Base-by-base conservation (phyloP, 768 basidiomycete species). In the Lactarius hatsudake region DNA sequence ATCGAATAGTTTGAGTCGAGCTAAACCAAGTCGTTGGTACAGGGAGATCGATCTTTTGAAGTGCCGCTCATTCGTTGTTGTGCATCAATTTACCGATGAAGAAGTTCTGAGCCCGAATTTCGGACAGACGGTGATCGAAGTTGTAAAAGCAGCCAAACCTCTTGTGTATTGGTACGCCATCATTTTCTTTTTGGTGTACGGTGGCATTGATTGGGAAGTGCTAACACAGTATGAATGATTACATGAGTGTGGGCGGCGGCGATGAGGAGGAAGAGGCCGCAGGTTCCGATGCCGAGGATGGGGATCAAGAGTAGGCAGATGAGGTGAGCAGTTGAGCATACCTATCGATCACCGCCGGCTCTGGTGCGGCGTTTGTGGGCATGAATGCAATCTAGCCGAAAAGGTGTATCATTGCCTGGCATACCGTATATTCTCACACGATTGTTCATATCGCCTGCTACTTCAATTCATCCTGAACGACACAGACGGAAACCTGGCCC, bases 31-130 rank as follows among this genome's bases (percentile, higher is more conserved):
- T n/a, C n/a, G n/a, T n/a, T 18, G 20, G 28, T 10, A 32, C 67
- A 91, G 89, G 76, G 94, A 98, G 74, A 98, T 99, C 70, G 96
- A 96, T 75, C 78, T 98, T 59, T 78, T 99, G 68, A 93, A 92
- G 76, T 89, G 91, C 67, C 86, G 94, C 30, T 87, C 88, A 20
- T 86, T 93, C 40, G 87, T 83, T 2, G 92, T 96, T 2, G 74
- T 83, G 0, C 82, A 87, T 69, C 74, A 75, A 18, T 79, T 77
- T 62, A 69, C 74, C 8, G 83, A 84, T 68, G 76, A 79, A 17
- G 76, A 82, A 61, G 83, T 84, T 15, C 66, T 80, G 17, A 65
- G 72, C 8, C 74, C 75, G 2, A 75, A 77, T 56, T 84, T 84
- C 69, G 76, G 75, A 57, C 79, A 80, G 15, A 66, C 74, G 28